Percentiles rank a stretch among this genome's conserved stretches.
Conservation (phyloP, 371 early-diverging fungal species). For the Mortierella sp. region DNA sequence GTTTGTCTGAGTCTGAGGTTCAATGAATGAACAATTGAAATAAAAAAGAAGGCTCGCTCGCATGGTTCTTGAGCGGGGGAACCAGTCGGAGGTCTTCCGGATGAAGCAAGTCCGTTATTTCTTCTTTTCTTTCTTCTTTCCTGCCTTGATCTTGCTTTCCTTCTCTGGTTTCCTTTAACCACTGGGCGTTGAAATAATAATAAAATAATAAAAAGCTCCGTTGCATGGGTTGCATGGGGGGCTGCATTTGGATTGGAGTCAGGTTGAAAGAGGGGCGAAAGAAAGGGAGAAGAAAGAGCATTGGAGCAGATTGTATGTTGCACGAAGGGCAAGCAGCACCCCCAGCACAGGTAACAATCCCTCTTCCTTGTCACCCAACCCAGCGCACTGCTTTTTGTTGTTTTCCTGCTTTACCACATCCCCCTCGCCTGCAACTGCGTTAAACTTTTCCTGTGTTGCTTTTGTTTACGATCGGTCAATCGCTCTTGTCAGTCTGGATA, state of each 20-base stretch:
- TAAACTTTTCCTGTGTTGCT: neutral
- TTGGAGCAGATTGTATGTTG: conserved; percentile 10
- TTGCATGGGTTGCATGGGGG: neutral
- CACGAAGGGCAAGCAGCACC: conserved; percentile 5
- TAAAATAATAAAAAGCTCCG: neutral
- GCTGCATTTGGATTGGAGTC: neutral
- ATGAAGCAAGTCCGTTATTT: conserved; percentile 13
- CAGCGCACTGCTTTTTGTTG: neutral
- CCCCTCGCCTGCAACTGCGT: neutral
- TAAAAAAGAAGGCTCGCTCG: neutral
- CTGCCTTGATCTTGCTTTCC: neutral
- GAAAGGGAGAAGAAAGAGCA: neutral
- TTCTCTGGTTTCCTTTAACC: neutral
- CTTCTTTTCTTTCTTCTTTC: neutral
- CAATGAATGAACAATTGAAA: neutral
- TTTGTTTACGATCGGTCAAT: neutral
- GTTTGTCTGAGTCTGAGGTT: conserved; percentile 11
- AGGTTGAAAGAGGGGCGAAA: neutral
- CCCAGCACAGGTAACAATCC: conserved; percentile 11
- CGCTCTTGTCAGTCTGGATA: neutral
- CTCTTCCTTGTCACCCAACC: neutral
- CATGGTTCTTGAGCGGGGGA: conserved; percentile 11
- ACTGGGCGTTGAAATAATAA: neutral
- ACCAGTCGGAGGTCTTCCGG: conserved; percentile 18
- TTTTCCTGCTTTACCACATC: conserved; percentile 1